A percentile compares a stretch with the other conserved stretches of the same genome.
Evolutionary conservation across 2,329 filamentous ascomycete species (phyloP).

Genomic region (Cordyceps cicadae): DNA sequence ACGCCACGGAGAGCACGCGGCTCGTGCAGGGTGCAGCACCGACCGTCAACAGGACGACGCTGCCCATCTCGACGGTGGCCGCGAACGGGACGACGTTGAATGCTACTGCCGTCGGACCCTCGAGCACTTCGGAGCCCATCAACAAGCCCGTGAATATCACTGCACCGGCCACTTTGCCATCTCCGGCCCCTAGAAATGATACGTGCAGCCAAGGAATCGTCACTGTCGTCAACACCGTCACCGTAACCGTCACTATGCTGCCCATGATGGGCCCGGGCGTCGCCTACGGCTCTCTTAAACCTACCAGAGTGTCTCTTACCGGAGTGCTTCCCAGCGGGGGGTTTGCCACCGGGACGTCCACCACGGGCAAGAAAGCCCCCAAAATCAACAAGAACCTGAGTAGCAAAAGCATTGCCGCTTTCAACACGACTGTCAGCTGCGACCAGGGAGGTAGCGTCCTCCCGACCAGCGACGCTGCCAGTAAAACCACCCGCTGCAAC

Average conservation of each 20-base stretch:
- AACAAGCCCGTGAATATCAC: not conserved
- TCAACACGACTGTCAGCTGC: not conserved
- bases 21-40: not conserved
- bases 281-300: not conserved
- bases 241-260: slow-evolving; percentile 7
- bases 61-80: too few species aligned
- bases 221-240: slow-evolving; percentile 8
- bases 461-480: not conserved
- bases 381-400: not conserved
- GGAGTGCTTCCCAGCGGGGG: not conserved
- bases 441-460: too few species aligned
- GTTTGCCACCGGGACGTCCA: not conserved
- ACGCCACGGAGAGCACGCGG: not conserved
- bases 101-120: not conserved
- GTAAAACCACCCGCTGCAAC: not conserved
- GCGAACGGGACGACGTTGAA: too few species aligned
- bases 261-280: not conserved
- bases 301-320: not conserved
- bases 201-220: not conserved
- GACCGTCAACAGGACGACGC: too few species aligned
- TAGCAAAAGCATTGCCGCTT: not conserved
- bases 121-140: not conserved
- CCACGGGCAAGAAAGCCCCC: not conserved
- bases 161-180: not conserved
- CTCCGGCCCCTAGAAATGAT: not conserved